Conservation (phyloP, 495 filamentous ascomycete species). For the Aspergillus nanangensis region DNA sequence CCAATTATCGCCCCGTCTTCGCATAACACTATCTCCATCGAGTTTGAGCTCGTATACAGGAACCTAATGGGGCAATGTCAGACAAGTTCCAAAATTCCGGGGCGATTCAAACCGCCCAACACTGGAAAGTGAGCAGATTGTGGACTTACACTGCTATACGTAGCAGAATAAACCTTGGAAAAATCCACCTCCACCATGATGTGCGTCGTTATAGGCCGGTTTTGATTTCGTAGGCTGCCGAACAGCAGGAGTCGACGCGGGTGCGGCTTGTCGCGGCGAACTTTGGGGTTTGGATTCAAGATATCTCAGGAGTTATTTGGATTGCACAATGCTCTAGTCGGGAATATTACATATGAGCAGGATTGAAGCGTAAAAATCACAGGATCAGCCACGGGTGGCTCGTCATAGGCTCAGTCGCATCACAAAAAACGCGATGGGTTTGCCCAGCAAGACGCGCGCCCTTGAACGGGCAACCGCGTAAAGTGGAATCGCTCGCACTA, state of each 20-base stretch:
- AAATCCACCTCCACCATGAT: slow-evolving; percentile 39
- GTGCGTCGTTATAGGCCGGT: slow-evolving; percentile 19
- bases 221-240: slow-evolving; percentile 19
- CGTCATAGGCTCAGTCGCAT: slow-evolving; percentile 14
- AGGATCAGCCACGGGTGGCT: slow-evolving; percentile 22
- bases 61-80: slow-evolving; percentile 48
- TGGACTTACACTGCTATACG: slow-evolving; percentile 90
- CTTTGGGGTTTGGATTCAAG: slow-evolving; percentile 4
- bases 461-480: slow-evolving; percentile 19
- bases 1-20: slow-evolving; percentile 81
- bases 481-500: slow-evolving; percentile 27
- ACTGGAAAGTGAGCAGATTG: too few species aligned
- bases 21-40: slow-evolving; percentile 79
- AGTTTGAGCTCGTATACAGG: slow-evolving; percentile 89
- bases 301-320: slow-evolving; percentile 9
- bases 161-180: slow-evolving; percentile 74
- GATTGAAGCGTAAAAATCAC: slow-evolving; percentile 4
- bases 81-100: not conserved
- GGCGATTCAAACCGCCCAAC: not conserved
- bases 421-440: slow-evolving; percentile 22
- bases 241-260: slow-evolving; percentile 12
- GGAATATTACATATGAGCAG: not conserved
- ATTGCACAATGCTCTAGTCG: not conserved
- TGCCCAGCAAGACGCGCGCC: slow-evolving; percentile 17
- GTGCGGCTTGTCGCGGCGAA: slow-evolving; percentile 4